Conservation (phyloP, 352 stramenopile species). For the Phytopythium ostracodes region DNA sequence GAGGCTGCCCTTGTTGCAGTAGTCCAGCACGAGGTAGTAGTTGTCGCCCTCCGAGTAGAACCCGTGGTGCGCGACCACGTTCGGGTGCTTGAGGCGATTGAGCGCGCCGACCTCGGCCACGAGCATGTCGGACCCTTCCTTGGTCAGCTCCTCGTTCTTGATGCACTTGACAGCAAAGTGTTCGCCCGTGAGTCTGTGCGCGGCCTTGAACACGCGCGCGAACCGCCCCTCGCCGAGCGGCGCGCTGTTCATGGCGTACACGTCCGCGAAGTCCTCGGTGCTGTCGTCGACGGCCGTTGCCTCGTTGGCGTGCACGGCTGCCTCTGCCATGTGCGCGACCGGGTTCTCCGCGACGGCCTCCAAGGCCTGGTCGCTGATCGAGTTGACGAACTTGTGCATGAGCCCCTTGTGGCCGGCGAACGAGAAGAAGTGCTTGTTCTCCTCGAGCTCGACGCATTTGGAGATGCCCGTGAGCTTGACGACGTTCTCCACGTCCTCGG, state of each 20-base stretch:
- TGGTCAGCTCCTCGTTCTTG: constrained; percentile 34
- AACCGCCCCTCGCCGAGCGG: constrained; percentile 52
- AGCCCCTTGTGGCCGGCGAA: constrained; percentile 19
- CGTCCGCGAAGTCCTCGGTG: constrained; percentile 40
- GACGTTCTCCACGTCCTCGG: constrained; percentile 52
- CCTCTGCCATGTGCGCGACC: constrained; percentile 11
- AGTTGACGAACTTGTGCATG: constrained; percentile 28
- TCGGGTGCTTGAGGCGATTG: constrained; percentile 66
- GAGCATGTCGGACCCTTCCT: constrained; percentile 57
- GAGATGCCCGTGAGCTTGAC: constrained; percentile 53
- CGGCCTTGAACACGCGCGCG: constrained; percentile 52
- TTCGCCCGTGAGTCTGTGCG: constrained; percentile 35
- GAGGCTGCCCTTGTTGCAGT: constrained; percentile 79
- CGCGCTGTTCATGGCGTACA: constrained; percentile 55
- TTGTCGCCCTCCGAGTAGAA: constrained; percentile 74
- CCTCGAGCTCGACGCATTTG: constrained; percentile 37
- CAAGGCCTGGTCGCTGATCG: constrained; percentile 25
- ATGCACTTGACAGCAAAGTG: constrained; percentile 66
- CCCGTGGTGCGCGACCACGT: constrained; percentile 80
- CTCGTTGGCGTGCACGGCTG: neutral
- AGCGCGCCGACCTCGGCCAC: constrained; percentile 68
- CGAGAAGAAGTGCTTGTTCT: constrained; percentile 26
- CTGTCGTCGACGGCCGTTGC: constrained; percentile 11
- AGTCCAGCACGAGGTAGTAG: constrained; percentile 87
- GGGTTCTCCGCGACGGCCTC: constrained; percentile 14